These are phyloP conservation scores for Aspergillus pseudotamarii DNA, from an alignment of 2,329 filamentous ascomycete genomes.

Conservation along the genomic window DNA sequence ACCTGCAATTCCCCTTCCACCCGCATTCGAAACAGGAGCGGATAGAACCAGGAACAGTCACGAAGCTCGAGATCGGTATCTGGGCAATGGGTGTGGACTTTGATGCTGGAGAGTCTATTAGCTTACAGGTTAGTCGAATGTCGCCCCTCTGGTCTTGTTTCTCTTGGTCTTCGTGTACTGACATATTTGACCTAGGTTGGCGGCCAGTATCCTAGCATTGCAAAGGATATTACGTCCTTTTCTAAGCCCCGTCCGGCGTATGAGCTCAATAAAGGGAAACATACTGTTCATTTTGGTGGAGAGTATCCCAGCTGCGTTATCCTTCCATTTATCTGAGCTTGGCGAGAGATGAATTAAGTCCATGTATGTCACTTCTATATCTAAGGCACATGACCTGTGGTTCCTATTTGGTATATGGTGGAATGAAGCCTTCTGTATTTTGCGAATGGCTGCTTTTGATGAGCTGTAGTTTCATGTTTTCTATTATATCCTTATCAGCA, in stretches of 20 bases:
- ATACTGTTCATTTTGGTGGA: slow-evolving; percentile 42
- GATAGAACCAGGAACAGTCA: slow-evolving; percentile 44
- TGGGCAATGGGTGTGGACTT: slow-evolving; percentile 53
- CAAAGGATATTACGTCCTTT: slow-evolving; percentile 42
- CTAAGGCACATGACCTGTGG: accelerated
- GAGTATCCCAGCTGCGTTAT: slow-evolving; percentile 44
- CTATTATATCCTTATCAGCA: too few relatives aligned
- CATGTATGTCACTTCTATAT: not conserved
- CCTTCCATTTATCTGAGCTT: slow-evolving; percentile 34
- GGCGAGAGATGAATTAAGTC: not conserved
- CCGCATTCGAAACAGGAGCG: slow-evolving; percentile 47
- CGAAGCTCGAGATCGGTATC: slow-evolving; percentile 52
- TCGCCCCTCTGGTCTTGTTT: not conserved
- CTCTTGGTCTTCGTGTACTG: not conserved
- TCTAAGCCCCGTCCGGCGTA: slow-evolving; percentile 43
- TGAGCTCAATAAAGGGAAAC: slow-evolving; percentile 45
- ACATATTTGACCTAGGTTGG: slow-evolving; percentile 23
- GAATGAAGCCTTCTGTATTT: too few relatives aligned
- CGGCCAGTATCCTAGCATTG: slow-evolving; percentile 41
- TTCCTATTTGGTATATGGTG: not conserved
- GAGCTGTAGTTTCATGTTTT: too few relatives aligned
- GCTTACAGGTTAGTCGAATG: slow-evolving; percentile 21
- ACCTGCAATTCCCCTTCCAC: slow-evolving; percentile 39
- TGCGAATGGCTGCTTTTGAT: too few relatives aligned
- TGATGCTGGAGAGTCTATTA: slow-evolving; percentile 43